Evolutionary conservation across 176 grass and related monocot genomes (phyloP).

Genomic region (Metroxylon sagu): DNA sequence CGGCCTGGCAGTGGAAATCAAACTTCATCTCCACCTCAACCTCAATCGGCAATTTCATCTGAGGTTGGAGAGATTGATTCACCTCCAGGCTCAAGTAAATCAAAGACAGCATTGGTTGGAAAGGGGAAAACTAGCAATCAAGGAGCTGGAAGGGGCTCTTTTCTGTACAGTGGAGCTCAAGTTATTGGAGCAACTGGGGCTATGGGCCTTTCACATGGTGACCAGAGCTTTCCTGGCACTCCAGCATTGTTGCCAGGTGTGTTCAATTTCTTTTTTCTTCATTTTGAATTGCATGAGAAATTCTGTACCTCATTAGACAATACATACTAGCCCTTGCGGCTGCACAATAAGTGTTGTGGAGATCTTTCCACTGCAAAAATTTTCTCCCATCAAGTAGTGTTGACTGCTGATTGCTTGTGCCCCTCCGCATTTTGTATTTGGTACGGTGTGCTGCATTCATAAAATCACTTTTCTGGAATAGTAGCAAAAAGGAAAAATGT

Average conservation of each 20-base stretch:
- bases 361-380: too few relatives aligned
- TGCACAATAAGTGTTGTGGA: too few relatives aligned
- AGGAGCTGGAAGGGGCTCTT: conserved; percentile 47
- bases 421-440: too few relatives aligned
- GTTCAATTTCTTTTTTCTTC: conserved; percentile 1
- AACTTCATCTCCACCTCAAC: conserved; percentile 25
- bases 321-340: too few relatives aligned
- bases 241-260: conserved; percentile 92
- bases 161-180: conserved; percentile 64
- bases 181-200: conserved; percentile 57
- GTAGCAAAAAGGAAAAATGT: background rate
- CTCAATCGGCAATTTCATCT: conserved; percentile 27
- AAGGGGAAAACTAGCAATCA: conserved; percentile 37
- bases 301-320: too few relatives aligned
- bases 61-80: conserved; percentile 47
- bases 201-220: conserved; percentile 50
- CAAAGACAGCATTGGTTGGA: conserved; percentile 26
- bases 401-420: too few relatives aligned
- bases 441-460: too few relatives aligned
- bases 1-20: conserved; percentile 20
- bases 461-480: too few relatives aligned
- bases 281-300: too few relatives aligned
- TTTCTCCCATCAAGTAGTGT: too few relatives aligned
- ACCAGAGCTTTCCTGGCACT: conserved; percentile 89
- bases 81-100: conserved; percentile 40